Conservation (phyloP, 164 flowering plant genomes). For the grape (Vitis vinifera) region DNA sequence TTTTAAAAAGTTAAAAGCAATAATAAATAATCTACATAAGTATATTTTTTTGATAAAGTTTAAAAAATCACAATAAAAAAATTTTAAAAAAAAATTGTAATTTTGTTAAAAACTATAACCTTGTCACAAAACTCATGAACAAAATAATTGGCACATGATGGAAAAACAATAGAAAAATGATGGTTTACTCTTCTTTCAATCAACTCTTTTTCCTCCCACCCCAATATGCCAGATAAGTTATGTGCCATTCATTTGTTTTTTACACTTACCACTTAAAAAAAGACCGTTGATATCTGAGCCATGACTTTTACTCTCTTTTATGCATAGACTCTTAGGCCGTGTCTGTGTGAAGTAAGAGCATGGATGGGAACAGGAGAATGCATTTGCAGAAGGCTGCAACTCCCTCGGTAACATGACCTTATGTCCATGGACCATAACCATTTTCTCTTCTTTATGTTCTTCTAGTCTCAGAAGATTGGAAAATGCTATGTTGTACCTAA, state of each 20-base stretch:
- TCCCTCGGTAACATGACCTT: not conserved
- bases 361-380: not conserved
- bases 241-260: not conserved
- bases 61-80: too few relatives aligned
- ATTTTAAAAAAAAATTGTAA: too few relatives aligned
- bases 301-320: not conserved
- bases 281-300: not conserved
- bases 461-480: too few relatives aligned
- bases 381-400: not conserved
- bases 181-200: not conserved
- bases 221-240: not conserved
- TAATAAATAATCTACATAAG: too few relatives aligned
- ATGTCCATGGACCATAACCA: not conserved
- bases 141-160: too few relatives aligned
- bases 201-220: not conserved
- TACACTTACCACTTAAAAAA: not conserved
- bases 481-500: too few relatives aligned
- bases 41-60: too few relatives aligned
- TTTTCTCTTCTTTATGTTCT: not conserved
- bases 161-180: not conserved
- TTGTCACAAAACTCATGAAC: too few relatives aligned
- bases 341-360: too few relatives aligned
- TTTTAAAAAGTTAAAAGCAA: too few relatives aligned
- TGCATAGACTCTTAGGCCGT: not conserved
- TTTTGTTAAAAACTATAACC: too few relatives aligned